Conservation (phyloP, 345 rosid species). For the Microcos paniculata region DNA sequence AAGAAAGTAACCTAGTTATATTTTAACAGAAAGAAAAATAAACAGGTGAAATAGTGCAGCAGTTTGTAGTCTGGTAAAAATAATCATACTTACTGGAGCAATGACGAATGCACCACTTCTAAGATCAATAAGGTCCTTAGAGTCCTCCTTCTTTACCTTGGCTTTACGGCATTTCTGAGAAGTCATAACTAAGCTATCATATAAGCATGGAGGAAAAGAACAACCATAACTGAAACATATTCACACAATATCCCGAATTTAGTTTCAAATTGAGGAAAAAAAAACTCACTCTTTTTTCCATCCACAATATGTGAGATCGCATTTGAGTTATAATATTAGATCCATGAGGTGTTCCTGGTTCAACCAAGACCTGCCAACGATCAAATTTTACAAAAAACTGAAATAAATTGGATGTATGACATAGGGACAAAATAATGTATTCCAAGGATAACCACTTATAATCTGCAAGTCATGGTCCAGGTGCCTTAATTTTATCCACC, state of each 20-base stretch:
- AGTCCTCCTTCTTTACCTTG: slow-evolving; percentile 35
- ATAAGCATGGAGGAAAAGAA: slow-evolving; percentile 12
- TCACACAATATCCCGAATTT: background rate
- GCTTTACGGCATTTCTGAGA: slow-evolving; percentile 68
- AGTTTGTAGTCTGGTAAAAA: background rate
- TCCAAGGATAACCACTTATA: background rate
- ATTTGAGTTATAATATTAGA: slow-evolving; percentile 82
- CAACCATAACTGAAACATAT: slow-evolving; percentile 7
- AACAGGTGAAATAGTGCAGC: background rate
- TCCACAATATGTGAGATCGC: slow-evolving; percentile 96
- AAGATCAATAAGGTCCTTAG: slow-evolving; percentile 54
- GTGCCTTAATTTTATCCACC: background rate
- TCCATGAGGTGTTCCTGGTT: slow-evolving; percentile 98
- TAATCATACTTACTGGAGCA: slow-evolving; percentile 78
- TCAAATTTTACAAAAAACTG: background rate
- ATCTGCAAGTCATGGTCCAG: background rate
- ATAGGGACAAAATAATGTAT: background rate
- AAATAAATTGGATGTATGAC: background rate
- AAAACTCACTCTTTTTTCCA: slow-evolving; percentile 80
- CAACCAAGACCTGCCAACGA: slow-evolving; percentile 72
- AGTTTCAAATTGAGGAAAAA: background rate
- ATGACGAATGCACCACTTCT: slow-evolving; percentile 75
- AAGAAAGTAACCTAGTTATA: slow-evolving; percentile 22
- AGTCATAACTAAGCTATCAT: slow-evolving; percentile 14
- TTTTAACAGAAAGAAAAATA: slow-evolving; percentile 12